A percentile compares a stretch with the other conserved stretches of the same genome.
These are phyloP conservation scores for Venturia aucupariae DNA, from an alignment of 2,329 filamentous ascomycete genomes.

Conservation along the genomic window DNA sequence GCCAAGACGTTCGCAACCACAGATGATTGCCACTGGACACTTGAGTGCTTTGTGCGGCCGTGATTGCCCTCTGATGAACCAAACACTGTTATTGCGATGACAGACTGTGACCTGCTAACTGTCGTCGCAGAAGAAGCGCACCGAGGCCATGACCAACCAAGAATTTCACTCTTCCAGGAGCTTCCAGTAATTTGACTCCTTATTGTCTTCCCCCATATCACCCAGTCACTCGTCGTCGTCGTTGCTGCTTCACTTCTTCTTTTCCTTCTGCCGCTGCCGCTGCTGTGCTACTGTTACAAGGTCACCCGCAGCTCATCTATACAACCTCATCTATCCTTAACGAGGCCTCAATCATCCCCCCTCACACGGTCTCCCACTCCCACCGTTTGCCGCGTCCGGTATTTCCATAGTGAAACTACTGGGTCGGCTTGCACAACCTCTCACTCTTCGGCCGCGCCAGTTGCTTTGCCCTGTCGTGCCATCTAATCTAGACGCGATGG, in stretches of 20 bases:
- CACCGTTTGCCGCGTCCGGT: background rate
- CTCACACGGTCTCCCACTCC: background rate
- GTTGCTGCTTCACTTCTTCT: background rate
- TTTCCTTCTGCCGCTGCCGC: background rate
- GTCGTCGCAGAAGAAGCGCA: background rate
- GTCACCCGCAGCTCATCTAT: background rate
- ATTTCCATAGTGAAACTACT: background rate
- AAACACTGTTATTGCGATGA: background rate
- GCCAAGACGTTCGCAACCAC: background rate
- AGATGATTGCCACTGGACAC: too few relatives aligned
- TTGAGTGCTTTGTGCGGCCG: background rate
- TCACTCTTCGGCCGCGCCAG: background rate
- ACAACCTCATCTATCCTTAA: constrained; percentile 1
- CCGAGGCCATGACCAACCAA: background rate
- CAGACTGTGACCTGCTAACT: background rate
- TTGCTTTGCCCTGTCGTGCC: background rate
- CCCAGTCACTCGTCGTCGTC: too few relatives aligned
- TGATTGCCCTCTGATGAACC: background rate
- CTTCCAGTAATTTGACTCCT: background rate
- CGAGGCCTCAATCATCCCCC: background rate
- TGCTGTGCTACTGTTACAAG: background rate
- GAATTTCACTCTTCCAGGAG: background rate
- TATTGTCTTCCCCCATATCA: background rate
- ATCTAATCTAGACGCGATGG: constrained; percentile 6
- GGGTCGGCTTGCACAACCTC: background rate